Evolutionary conservation across 345 rosid species (phyloP).

Genomic region (Acer saccharum): DNA sequence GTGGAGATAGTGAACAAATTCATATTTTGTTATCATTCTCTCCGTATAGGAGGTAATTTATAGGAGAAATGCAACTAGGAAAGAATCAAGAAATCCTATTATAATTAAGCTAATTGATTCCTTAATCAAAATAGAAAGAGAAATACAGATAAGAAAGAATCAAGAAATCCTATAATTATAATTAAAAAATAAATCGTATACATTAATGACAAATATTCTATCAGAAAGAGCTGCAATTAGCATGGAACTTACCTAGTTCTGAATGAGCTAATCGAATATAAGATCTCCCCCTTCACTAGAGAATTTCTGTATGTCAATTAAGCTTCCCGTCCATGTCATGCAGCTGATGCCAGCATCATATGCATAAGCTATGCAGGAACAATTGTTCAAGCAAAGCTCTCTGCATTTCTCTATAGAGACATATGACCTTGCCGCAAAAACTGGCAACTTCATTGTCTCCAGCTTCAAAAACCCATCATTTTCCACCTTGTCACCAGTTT

Average conservation of each 20-base stretch:
- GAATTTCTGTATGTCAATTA: background rate
- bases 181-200: too few species aligned
- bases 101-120: too few species aligned
- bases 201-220: too few species aligned
- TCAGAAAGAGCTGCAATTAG: slow-evolving; percentile 24
- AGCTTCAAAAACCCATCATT: background rate
- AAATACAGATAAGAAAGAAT: too few species aligned
- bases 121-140: too few species aligned
- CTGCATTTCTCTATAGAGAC: slow-evolving; percentile 11
- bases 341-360: background rate
- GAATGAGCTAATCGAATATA: slow-evolving; percentile 22
- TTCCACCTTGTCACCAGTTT: slow-evolving; percentile 11
- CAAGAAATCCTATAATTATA: too few species aligned
- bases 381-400: background rate
- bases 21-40: too few species aligned
- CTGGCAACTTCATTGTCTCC: slow-evolving; percentile 46
- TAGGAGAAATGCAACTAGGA: too few species aligned
- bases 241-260: slow-evolving; percentile 13
- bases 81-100: too few species aligned
- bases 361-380: background rate
- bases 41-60: too few species aligned
- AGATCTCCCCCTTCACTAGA: background rate
- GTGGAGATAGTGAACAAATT: too few species aligned
- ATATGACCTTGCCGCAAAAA: slow-evolving; percentile 24
- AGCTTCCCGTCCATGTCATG: slow-evolving; percentile 33